Base-by-base conservation (phyloP, 2,329 filamentous ascomycete genomes). In the Botrytis fragariae region DNA sequence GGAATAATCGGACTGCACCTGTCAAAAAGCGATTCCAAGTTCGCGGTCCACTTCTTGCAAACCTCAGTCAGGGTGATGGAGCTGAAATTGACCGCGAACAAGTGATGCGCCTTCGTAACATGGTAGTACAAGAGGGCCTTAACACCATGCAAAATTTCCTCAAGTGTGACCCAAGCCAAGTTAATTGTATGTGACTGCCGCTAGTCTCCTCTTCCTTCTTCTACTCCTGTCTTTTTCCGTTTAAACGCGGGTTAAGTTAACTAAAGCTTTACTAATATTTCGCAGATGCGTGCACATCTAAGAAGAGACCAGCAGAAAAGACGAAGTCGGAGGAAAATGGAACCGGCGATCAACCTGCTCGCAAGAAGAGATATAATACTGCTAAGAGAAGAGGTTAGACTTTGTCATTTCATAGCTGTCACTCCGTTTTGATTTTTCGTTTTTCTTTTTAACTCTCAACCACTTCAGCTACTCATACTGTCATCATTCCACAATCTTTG, bases 161-260 rank as follows among this genome's bases (percentile, higher is more conserved):
- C 22, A 25, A 5, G 4, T 5, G 5, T 51, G 22, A 12, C 4
- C 9, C 4, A 51, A 25, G 45, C 9, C 22, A 51, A n/a, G 0
- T 9, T 14, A 51, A 14, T 5, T 51, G 48, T 51, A 51, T 10
- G 48, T 51, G 1, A n/a, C 10, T 51, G 20, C 35, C 4, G 35
- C 22, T 35, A n/a, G n/a, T 61, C 35, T 51, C 3, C 48, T 51
- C 25, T 51, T 51, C 0, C 12, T 7, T 7, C 25, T n/a, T 51
- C 25, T 12, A 1, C 35, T 39, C 5, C 20, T 3, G 0, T n/a
- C 0, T 39, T 61, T 2, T n/a, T 61, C 7, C 14, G 0, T 9
- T 9, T n/a, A 16, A 25, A 25, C 5, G 22, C 6, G 35, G 35
- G 0, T 39, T 25, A 39, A 2, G 0, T 39, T 2, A 14, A 61